phyloP scores from a whole-genome alignment of 768 basidiomycete species.

The Rubroboletus pulcherrimus region DNA sequence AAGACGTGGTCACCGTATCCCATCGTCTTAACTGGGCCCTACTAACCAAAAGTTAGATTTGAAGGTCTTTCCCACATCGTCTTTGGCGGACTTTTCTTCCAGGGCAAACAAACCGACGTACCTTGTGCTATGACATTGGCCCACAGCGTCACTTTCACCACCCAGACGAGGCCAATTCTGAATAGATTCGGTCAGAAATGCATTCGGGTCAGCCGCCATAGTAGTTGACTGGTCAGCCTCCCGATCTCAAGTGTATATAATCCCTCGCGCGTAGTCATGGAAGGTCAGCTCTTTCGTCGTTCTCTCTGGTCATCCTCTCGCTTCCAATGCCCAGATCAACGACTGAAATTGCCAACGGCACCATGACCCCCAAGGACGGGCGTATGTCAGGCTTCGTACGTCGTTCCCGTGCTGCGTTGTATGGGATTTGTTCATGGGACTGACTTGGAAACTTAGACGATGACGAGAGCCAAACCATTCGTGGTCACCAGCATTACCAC shows the following conservation, averaged over 20 bases:
- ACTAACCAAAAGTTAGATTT: not conserved
- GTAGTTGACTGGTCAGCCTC: not conserved
- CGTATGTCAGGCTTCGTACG: not conserved
- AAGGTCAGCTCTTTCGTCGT: not conserved
- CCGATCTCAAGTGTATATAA: not conserved
- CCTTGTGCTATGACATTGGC: too few species aligned
- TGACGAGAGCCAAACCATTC: conserved; percentile 3
- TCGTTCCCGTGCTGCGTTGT: not conserved
- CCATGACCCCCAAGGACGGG: not conserved
- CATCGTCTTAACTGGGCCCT: not conserved
- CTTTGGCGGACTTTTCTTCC: not conserved
- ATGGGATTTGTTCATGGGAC: too few species aligned
- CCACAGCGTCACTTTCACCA: not conserved
- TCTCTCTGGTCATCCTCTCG: not conserved
- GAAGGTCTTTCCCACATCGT: not conserved
- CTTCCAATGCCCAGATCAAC: not conserved
- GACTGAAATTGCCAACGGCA: not conserved
- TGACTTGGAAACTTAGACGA: not conserved
- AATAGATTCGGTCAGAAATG: not conserved
- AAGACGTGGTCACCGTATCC: not conserved
- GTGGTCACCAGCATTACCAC: conserved; percentile 3
- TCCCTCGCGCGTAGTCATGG: not conserved
- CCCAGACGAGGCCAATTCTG: not conserved
- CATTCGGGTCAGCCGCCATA: not conserved
- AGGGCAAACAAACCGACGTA: not conserved